A percentile compares a stretch with the other conserved stretches of the same genome.
Conservation (phyloP, 176 grass and related monocot species). For the Oryza nivara region DNA sequence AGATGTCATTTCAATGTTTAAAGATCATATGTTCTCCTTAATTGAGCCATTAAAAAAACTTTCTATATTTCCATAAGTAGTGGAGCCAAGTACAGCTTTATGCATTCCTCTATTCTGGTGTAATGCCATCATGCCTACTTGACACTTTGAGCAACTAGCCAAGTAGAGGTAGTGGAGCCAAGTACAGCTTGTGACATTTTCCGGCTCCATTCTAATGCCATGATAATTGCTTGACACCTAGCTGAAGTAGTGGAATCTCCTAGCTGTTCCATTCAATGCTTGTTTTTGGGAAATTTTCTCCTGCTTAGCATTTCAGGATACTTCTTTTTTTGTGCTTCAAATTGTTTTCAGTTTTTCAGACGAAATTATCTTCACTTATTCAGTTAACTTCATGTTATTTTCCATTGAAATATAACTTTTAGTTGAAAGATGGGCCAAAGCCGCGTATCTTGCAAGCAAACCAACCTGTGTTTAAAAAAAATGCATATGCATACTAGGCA, state of each 20-base stretch:
- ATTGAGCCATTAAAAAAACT: constrained; percentile 43
- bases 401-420: background rate
- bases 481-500: background rate
- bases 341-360: background rate
- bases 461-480: background rate
- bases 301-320: background rate
- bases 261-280: constrained; percentile 35
- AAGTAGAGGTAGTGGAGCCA: constrained; percentile 31
- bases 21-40: constrained; percentile 37
- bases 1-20: constrained; percentile 48
- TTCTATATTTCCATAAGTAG: constrained; percentile 51
- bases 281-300: constrained; percentile 2
- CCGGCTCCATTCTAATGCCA: constrained; percentile 14
- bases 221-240: constrained; percentile 46
- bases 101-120: constrained; percentile 41
- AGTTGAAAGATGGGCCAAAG: background rate
- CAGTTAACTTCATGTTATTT: background rate
- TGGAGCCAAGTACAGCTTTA: constrained; percentile 53
- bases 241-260: constrained; percentile 40
- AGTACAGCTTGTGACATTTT: constrained; percentile 38
- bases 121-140: constrained; percentile 49
- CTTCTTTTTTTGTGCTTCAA: background rate
- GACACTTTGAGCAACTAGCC: constrained; percentile 29
- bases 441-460: background rate
- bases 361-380: background rate